These are phyloP conservation scores for Euphorbia celastroides DNA, from an alignment of 441 rosid species.

Conservation along the genomic window DNA sequence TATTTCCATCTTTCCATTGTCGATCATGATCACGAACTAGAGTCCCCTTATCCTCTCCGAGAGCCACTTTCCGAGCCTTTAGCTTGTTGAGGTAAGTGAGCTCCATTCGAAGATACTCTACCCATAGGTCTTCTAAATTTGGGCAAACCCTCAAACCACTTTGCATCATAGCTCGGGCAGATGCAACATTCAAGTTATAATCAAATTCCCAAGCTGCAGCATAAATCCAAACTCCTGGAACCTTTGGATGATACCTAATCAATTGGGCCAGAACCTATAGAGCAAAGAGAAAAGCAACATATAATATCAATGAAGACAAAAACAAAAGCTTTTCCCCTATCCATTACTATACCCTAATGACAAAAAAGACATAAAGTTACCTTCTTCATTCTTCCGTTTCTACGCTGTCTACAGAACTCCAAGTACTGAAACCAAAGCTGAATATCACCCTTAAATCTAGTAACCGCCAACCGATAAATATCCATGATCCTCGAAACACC, in stretches of 20 bases:
- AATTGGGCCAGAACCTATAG: conserved; percentile 73
- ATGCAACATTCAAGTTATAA: conserved; percentile 65
- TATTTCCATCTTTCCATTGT: conserved; percentile 61
- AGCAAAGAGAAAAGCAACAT: neutral
- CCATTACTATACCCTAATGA: neutral
- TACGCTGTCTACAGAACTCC: conserved; percentile 66
- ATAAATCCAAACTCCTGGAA: conserved; percentile 85
- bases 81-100: conserved; percentile 81
- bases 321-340: neutral
- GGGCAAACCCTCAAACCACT: conserved; percentile 81
- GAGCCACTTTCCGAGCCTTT: conserved; percentile 73
- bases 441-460: conserved; percentile 75
- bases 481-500: conserved; percentile 56
- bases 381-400: conserved; percentile 85
- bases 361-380: conserved; percentile 23
- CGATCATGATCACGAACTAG: conserved; percentile 42
- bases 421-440: conserved; percentile 80
- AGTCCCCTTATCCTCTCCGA: conserved; percentile 68
- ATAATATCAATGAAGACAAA: neutral
- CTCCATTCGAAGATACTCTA: conserved; percentile 91
- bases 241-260: conserved; percentile 84
- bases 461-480: conserved; percentile 63
- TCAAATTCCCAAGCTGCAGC: conserved; percentile 99
- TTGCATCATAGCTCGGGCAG: conserved; percentile 92
- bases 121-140: conserved; percentile 77